Evolutionary conservation across 2,329 filamentous ascomycete genomes (phyloP).

Genomic region (Fusarium metavorans): DNA sequence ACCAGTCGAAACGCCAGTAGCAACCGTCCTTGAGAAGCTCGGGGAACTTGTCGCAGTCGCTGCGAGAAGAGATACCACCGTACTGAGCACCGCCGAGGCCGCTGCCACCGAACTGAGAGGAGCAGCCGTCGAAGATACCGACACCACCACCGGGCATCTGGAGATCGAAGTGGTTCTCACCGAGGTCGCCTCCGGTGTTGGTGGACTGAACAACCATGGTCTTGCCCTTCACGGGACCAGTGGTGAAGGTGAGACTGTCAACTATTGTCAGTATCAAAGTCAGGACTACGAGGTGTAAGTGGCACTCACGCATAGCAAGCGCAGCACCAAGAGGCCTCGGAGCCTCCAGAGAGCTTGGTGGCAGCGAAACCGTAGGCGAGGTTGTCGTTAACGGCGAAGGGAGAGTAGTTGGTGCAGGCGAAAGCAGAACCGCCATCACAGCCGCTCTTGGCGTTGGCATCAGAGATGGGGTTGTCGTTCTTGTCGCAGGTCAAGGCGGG

Average conservation of each 20-base stretch:
- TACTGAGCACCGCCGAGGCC: conserved; percentile 65
- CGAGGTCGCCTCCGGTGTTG: conserved; percentile 71
- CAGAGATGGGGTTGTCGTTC: conserved; percentile 65
- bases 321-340: conserved; percentile 74
- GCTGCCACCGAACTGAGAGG: conserved; percentile 56
- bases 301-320: conserved; percentile 66
- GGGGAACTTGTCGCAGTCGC: conserved; percentile 66
- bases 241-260: conserved; percentile 61
- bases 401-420: conserved; percentile 72
- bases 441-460: conserved; percentile 61
- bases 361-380: conserved; percentile 75
- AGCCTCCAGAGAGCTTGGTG: conserved; percentile 65
- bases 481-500: conserved; percentile 67
- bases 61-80: conserved; percentile 65
- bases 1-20: conserved; percentile 75
- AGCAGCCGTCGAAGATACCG: conserved; percentile 66
- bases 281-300: too few relatives aligned
- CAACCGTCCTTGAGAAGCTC: conserved; percentile 67
- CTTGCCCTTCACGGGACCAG: conserved; percentile 66
- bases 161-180: conserved; percentile 70
- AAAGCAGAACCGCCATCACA: conserved; percentile 70
- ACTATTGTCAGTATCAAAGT: conserved; percentile 2
- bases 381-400: conserved; percentile 70
- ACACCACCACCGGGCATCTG: conserved; percentile 67
- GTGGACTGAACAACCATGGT: conserved; percentile 74